A percentile compares a stretch with the other conserved stretches of the same genome.
Evolutionary conservation across 345 rosid genomes (phyloP).

Genomic region (Aquilaria sinensis): DNA sequence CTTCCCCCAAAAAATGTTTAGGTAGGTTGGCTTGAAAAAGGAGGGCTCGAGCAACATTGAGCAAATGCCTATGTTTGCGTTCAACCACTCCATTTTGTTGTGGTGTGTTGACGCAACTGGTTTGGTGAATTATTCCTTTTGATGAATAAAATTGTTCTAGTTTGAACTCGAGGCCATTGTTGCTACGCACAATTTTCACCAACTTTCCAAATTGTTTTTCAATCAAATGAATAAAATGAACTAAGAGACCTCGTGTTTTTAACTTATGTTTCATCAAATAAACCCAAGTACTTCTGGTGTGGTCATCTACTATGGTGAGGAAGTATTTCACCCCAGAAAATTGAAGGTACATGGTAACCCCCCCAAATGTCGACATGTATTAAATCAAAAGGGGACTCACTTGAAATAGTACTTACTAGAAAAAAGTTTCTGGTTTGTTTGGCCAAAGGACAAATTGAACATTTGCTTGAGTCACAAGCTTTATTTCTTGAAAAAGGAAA

Average conservation of each 20-base stretch:
- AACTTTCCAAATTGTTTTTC: background rate
- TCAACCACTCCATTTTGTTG: constrained; percentile 8
- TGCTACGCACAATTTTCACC: background rate
- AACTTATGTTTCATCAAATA: background rate
- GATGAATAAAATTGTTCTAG: background rate
- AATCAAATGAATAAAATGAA: background rate
- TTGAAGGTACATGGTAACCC: too few relatives aligned
- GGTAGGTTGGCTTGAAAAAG: constrained; percentile 2
- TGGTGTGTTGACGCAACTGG: background rate
- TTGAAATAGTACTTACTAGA: background rate
- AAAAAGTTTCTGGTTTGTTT: background rate
- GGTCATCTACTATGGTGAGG: too few relatives aligned
- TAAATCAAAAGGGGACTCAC: background rate
- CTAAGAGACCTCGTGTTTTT: background rate
- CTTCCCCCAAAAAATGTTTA: background rate
- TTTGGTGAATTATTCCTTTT: background rate
- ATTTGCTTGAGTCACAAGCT: too few relatives aligned
- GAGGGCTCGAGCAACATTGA: background rate
- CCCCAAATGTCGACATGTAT: too few relatives aligned
- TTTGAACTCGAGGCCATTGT: constrained; percentile 6
- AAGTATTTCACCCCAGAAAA: too few relatives aligned
- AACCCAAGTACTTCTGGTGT: too few relatives aligned
- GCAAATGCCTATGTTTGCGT: constrained; percentile 1
- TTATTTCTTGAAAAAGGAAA: too few relatives aligned
- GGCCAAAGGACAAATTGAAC: background rate